Conservation (phyloP, 2,329 filamentous ascomycete genomes). For the Pseudogymnoascus sp. region DNA sequence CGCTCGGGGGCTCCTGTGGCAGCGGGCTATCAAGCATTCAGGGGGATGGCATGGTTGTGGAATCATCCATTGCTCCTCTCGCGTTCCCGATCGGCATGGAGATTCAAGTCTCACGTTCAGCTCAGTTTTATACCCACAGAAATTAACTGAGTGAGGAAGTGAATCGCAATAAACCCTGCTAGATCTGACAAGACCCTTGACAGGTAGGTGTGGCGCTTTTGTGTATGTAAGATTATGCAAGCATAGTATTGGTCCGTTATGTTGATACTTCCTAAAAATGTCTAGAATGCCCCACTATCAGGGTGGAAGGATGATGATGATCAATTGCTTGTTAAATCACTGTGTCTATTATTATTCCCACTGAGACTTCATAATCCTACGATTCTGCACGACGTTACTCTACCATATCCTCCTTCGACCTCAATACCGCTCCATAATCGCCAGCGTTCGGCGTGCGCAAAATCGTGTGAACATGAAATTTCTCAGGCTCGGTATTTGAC, state of each 20-base stretch:
- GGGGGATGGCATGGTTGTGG: background rate
- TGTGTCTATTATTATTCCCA: background rate
- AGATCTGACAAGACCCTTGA: background rate
- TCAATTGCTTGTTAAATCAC: background rate
- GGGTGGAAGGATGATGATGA: background rate
- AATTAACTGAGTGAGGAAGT: background rate
- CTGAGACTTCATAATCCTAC: background rate
- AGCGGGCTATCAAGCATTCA: background rate
- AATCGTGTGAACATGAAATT: conserved; percentile 73
- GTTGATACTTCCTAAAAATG: background rate
- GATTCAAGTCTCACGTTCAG: background rate
- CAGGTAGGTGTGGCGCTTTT: background rate
- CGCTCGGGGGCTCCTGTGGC: background rate
- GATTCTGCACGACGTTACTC: background rate
- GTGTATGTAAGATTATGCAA: background rate
- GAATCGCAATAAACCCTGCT: background rate
- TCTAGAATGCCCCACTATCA: background rate
- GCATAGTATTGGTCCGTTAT: background rate
- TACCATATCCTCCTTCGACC: background rate
- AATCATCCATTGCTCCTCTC: background rate
- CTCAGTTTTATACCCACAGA: background rate
- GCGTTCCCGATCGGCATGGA: background rate
- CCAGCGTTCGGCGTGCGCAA: conserved; percentile 65
- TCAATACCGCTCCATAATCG: conserved; percentile 59
- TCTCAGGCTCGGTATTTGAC: conserved; percentile 62